A percentile compares a stretch with the other conserved stretches of the same genome.
These are phyloP conservation scores for Cutaneotrichosporon curvatum DNA, from an alignment of 1,284 basidiomycete genomes.

Conservation along the genomic window DNA sequence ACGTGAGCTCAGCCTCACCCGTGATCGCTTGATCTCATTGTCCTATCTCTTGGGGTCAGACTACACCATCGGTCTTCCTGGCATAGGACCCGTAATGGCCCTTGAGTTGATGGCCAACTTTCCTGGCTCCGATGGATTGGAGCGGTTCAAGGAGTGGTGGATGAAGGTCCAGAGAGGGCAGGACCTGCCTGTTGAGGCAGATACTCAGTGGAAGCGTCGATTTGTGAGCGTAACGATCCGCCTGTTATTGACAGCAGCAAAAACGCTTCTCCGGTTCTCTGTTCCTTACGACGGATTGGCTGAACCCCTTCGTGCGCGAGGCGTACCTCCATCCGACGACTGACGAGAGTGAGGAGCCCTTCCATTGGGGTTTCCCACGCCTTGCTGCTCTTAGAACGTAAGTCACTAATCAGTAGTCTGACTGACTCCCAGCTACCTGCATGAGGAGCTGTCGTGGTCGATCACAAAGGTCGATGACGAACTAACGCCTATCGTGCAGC, in stretches of 20 bases:
- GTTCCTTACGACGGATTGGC: constrained; percentile 75
- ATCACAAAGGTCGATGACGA: constrained; percentile 84
- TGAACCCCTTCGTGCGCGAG: constrained; percentile 77
- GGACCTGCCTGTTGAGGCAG: constrained; percentile 65
- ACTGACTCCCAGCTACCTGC: constrained; percentile 59
- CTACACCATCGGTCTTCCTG: constrained; percentile 92
- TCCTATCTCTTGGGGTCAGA: constrained; percentile 95
- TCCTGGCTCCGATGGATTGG: constrained; percentile 71
- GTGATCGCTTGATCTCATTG: constrained; percentile 77
- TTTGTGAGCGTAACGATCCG: constrained; percentile 58
- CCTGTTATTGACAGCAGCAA: constrained; percentile 54
- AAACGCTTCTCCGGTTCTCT: constrained; percentile 73
- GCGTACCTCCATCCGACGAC: constrained; percentile 89
- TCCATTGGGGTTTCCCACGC: constrained; percentile 95
- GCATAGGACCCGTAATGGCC: constrained; percentile 90
- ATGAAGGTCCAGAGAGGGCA: constrained; percentile 81
- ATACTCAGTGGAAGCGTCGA: constrained; percentile 66
- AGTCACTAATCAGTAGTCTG: constrained; percentile 30
- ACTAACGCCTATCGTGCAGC: constrained; percentile 86
- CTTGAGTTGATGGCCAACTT: constrained; percentile 93
- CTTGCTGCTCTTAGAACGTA: constrained; percentile 79
- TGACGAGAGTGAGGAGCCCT: constrained; percentile 85
- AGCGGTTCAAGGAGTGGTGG: constrained; percentile 94
- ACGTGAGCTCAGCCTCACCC: constrained; percentile 79
- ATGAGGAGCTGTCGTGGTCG: constrained; percentile 78